phyloP scores from a whole-genome alignment of 2,329 filamentous ascomycete species.

The Thermomyces lanuginosus region DNA sequence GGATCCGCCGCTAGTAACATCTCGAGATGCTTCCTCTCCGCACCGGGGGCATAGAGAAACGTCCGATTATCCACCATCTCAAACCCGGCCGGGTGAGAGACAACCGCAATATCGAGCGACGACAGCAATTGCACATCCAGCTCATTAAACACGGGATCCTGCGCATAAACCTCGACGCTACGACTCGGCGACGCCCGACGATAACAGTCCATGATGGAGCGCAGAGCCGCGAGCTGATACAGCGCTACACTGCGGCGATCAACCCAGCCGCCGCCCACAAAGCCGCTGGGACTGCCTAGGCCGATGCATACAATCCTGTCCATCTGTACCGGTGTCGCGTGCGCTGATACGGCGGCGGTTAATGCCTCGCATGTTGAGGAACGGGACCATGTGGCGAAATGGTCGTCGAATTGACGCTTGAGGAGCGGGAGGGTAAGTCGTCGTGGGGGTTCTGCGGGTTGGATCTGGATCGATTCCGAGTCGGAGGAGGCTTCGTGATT shows the following conservation, averaged over 20 bases:
- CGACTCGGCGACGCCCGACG: too few species aligned
- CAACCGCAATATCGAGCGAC: conserved; percentile 19
- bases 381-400: conserved; percentile 12
- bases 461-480: conserved; percentile 7
- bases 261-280: conserved; percentile 27
- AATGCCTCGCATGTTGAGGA: conserved; percentile 1
- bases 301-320: conserved; percentile 24
- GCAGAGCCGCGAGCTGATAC: conserved; percentile 26
- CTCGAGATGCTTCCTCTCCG: conserved; percentile 35
- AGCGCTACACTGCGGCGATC: conserved; percentile 25
- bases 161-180: too few species aligned
- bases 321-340: conserved; percentile 4
- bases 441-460: conserved; percentile 22
- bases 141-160: conserved; percentile 36
- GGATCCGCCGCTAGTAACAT: conserved; percentile 35
- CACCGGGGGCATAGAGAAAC: conserved; percentile 47
- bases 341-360: background rate
- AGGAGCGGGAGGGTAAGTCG: conserved; percentile 17
- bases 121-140: conserved; percentile 24
- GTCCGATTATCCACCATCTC: conserved; percentile 32
- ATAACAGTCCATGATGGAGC: conserved; percentile 15
- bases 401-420: conserved; percentile 14
- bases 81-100: conserved; percentile 37
- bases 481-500: background rate
- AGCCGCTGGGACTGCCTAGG: conserved; percentile 26